Evolutionary conservation across 2,329 filamentous ascomycete genomes (phyloP), one percentile per base, ranked within the genome.

Genomic region (Trichoderma atrobrunneum): DNA sequence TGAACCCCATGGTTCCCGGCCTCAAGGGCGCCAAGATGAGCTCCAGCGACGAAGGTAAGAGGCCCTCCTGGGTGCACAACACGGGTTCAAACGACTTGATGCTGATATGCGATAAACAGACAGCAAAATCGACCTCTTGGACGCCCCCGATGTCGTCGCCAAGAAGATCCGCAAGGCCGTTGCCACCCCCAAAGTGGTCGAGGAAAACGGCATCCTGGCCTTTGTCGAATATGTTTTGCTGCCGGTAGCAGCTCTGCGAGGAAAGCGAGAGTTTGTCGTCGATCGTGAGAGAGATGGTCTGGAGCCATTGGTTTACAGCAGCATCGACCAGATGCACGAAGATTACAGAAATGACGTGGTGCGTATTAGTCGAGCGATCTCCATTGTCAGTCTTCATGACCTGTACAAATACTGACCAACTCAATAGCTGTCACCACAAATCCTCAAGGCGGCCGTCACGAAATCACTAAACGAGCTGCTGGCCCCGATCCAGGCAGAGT

Each of bases 121-220:
- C 81, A 93, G 90, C 79, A 98, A 98, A 84, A 97, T 98, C 75
- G 96, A 98, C 79, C 87, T 98, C n/a, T 88, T 98, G 21, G 96
- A 98, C 78, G 76, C 88, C 0, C 85, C 92, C 0, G 93, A 97
- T 0, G 83, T 84, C 2, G 92, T 98, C 16, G 85, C 87, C 76
- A 94, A 92, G 85, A 97, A 97, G 86, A 86, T 97, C 68, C 91
- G 91, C 79, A 98, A 98, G 82, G 94, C 95, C 0, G 89, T 92
- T 74, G 93, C 92, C 26, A 88, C 89, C 18, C 94, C 94, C 36
- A 90, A 90, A 78, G 86, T 92, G 30, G 87, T 93, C 5, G 93
- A 97, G 77, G 92, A 91, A 34, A 98, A 98, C 79, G 96, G 95
- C 24, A 85, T 98, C 14, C 84, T 98, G 66, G 90, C 92, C 3